Conservation (phyloP, 805 yeast species). For the Teunomyces atbi region DNA sequence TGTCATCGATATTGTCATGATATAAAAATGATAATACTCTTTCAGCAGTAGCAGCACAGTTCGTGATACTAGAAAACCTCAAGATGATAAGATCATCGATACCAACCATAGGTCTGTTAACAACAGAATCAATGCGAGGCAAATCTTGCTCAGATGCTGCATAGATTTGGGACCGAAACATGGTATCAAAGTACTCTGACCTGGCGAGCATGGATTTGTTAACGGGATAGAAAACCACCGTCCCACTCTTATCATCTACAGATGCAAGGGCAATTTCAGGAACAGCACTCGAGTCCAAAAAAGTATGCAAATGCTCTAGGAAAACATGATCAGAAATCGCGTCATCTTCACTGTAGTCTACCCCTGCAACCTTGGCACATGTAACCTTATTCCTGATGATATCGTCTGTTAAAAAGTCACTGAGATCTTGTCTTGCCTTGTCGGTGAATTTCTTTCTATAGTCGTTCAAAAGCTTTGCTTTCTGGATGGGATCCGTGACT, state of each 20-base stretch:
- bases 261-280: constrained; percentile 52
- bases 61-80: constrained; percentile 20
- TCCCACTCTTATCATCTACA: constrained; percentile 23
- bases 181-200: constrained; percentile 61
- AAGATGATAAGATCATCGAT: constrained; percentile 26
- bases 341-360: constrained; percentile 32
- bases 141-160: constrained; percentile 11
- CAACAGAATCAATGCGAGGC: constrained; percentile 15
- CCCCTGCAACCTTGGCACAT: constrained; percentile 16
- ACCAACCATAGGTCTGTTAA: constrained; percentile 14
- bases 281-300: constrained; percentile 20
- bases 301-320: constrained; percentile 16
- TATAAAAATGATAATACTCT: constrained; percentile 55
- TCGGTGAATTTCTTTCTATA: constrained; percentile 33
- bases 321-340: constrained; percentile 14
- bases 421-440: constrained; percentile 33
- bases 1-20: constrained; percentile 50
- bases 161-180: constrained; percentile 52
- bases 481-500: constrained; percentile 18
- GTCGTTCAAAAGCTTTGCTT: constrained; percentile 30
- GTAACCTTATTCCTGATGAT: constrained; percentile 20
- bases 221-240: constrained; percentile 51
- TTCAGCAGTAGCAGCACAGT: constrained; percentile 40
- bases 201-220: constrained; percentile 61
- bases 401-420: constrained; percentile 21